phyloP scores from a whole-genome alignment of 768 basidiomycete species.

The Boletus rex-veris region DNA sequence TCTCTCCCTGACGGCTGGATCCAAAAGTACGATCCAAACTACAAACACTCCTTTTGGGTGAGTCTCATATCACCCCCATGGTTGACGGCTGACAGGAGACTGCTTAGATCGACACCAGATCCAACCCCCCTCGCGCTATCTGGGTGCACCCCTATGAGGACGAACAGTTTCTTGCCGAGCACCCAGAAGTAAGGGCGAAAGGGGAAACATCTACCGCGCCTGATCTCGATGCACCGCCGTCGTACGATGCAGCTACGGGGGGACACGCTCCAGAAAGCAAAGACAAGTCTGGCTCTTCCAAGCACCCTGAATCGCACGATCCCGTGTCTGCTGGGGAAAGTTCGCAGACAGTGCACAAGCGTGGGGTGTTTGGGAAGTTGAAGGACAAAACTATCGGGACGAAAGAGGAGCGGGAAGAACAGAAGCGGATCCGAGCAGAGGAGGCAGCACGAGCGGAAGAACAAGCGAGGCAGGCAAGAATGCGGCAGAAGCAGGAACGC shows the following conservation, averaged over 20 bases:
- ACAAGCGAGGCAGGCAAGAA: slow-evolving; percentile 13
- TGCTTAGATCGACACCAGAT: slow-evolving; percentile 58
- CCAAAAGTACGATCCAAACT: slow-evolving; percentile 40
- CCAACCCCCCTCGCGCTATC: slow-evolving; percentile 59
- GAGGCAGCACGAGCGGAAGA: slow-evolving; percentile 26
- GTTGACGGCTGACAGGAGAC: neutral
- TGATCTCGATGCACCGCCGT: slow-evolving; percentile 20
- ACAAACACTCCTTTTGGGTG: slow-evolving; percentile 51
- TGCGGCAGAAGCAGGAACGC: slow-evolving; percentile 27
- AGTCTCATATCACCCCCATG: neutral
- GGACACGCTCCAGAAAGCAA: slow-evolving; percentile 29
- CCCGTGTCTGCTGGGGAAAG: neutral
- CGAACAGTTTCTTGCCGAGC: slow-evolving; percentile 54
- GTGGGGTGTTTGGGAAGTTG: slow-evolving; percentile 56
- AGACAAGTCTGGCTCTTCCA: neutral
- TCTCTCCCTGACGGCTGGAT: slow-evolving; percentile 59
- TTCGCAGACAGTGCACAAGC: slow-evolving; percentile 32
- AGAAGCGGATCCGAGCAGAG: slow-evolving; percentile 32
- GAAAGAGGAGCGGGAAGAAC: slow-evolving; percentile 58
- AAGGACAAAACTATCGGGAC: slow-evolving; percentile 64
- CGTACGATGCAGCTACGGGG: slow-evolving; percentile 26
- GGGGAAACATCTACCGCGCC: slow-evolving; percentile 11
- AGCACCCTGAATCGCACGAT: neutral
- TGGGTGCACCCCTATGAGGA: slow-evolving; percentile 76
- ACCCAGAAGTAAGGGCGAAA: slow-evolving; percentile 47